Base-by-base conservation (phyloP, 371 early-diverging fungal species). In the Massospora cicadina region DNA sequence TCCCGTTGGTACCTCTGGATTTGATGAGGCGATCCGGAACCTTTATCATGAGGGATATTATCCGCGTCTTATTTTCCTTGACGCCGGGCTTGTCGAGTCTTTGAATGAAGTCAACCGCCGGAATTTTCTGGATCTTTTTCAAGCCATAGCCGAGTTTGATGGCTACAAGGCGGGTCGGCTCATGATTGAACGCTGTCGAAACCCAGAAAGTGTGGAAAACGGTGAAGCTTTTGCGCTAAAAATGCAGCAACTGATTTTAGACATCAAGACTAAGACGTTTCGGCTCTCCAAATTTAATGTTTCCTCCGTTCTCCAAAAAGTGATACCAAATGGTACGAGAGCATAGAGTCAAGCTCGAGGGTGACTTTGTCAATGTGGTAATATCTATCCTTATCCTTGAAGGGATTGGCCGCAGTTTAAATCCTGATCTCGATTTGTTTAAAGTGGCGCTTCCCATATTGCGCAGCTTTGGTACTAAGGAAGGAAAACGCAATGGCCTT, bases 331-430 rank as follows among this genome's bases (percentile, higher is more conserved):
- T 89, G 82, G 94, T 95, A 1, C 79, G 95, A 12, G 70, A 79
- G 5, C 93, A 98, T 71, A 93, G 89, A 64, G 93, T 97, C 3
- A 83, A 85, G 60, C 74, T 97, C 59, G 96, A 95, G 67, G 91
- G 92, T 0, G 93, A 92, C 62, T 98, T 93, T 77, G 84, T 87
- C 31, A 95, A 94, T 72, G 83, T 95, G 0, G 83, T 89, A 3
- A 86, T 98, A 33, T 83, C 89, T 17, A 86, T 92, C 68, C 79
- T 94, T 76, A 74, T 95, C 55, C 69, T 95, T 12, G 98, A 98
- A 73, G 98, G 98, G 0, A 87, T 96, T 65, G 98, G 96, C 1
- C 72, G 93, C 31, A 83, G 84, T 63, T 71, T 98, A 64, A 86
- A 93, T 69, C 91, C 92, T 0, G 84, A 90, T n/a, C 73, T 94